Evolutionary conservation across 495 filamentous ascomycete species (phyloP).

Genomic region (Penicillium subrubescens): DNA sequence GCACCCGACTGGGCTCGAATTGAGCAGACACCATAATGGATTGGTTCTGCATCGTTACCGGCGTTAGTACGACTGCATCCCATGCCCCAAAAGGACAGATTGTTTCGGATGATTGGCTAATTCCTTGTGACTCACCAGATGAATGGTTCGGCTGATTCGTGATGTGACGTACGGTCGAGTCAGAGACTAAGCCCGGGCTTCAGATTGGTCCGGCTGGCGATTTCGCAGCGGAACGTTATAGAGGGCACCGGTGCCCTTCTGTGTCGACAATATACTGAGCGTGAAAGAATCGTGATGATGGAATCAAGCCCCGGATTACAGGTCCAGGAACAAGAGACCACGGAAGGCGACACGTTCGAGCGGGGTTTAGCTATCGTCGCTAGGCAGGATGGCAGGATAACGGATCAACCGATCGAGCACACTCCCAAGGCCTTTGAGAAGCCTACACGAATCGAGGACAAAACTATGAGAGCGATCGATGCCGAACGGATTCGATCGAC

Average conservation of each 20-base stretch:
- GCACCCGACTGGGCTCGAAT: slow-evolving; percentile 27
- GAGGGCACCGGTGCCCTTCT: not conserved
- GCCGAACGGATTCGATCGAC: not conserved
- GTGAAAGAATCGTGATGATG: not conserved
- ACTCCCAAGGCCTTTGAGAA: not conserved
- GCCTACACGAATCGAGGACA: not conserved
- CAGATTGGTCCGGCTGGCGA: not conserved
- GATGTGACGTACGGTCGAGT: slow-evolving; percentile 26
- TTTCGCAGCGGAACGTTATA: not conserved
- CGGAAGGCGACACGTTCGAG: not conserved
- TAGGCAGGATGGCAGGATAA: not conserved
- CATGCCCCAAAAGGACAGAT: slow-evolving; percentile 8
- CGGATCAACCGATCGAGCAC: not conserved
- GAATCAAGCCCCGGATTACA: not conserved
- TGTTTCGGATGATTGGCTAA: slow-evolving; percentile 21
- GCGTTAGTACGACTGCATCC: slow-evolving; percentile 15
- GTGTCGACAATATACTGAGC: not conserved
- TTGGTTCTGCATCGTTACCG: slow-evolving; percentile 11
- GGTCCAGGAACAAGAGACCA: not conserved
- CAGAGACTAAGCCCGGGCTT: slow-evolving; percentile 15
- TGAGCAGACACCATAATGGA: slow-evolving; percentile 30
- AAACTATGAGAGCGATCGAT: not conserved
- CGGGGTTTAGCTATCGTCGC: not conserved
- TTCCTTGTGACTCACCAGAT: slow-evolving; percentile 25
- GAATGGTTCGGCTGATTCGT: slow-evolving; percentile 21